Conservation (phyloP, 1,284 basidiomycete species). For the Apiotrichum gamsii region DNA sequence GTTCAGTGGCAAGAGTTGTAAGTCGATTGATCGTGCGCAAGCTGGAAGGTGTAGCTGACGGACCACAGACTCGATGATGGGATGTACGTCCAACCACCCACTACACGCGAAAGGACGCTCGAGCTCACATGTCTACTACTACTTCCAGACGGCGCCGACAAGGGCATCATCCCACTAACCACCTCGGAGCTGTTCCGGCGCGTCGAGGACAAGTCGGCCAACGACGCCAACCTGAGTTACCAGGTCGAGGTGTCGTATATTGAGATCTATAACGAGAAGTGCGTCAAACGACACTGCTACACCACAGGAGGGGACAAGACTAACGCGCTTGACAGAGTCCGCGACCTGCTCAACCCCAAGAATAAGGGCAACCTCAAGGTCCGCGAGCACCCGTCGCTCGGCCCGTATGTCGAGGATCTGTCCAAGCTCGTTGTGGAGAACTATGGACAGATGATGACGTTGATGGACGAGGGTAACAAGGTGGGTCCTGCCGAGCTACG, state of each 20-base stretch:
- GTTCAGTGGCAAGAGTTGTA: conserved; percentile 44
- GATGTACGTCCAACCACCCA: conserved; percentile 61
- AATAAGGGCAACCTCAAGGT: conserved; percentile 90
- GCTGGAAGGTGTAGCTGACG: conserved; percentile 17
- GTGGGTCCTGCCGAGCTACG: conserved; percentile 25
- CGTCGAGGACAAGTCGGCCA: conserved; percentile 60
- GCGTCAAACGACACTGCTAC: conserved; percentile 2
- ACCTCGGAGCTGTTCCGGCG: conserved; percentile 87
- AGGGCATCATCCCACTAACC: conserved; percentile 94
- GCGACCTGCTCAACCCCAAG: conserved; percentile 93
- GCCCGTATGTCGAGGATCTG: conserved; percentile 95
- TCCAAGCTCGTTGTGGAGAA: conserved; percentile 85
- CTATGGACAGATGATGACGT: conserved; percentile 92
- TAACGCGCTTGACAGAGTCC: conserved; percentile 49
- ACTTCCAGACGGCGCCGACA: conserved; percentile 82
- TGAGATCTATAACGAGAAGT: conserved; percentile 95
- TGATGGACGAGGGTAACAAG: conserved; percentile 99
- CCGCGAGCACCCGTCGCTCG: conserved; percentile 87
- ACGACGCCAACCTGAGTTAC: conserved; percentile 68
- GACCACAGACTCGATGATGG: conserved; percentile 78
- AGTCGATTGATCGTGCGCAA: conserved; percentile 4
- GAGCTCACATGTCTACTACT: conserved; percentile 11
- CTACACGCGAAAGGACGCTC: neutral
- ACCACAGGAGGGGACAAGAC: neutral
- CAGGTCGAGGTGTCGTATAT: conserved; percentile 97